These are phyloP conservation scores for Trichoderma asperelloides DNA, from an alignment of 495 filamentous ascomycete species.

Conservation along the genomic window DNA sequence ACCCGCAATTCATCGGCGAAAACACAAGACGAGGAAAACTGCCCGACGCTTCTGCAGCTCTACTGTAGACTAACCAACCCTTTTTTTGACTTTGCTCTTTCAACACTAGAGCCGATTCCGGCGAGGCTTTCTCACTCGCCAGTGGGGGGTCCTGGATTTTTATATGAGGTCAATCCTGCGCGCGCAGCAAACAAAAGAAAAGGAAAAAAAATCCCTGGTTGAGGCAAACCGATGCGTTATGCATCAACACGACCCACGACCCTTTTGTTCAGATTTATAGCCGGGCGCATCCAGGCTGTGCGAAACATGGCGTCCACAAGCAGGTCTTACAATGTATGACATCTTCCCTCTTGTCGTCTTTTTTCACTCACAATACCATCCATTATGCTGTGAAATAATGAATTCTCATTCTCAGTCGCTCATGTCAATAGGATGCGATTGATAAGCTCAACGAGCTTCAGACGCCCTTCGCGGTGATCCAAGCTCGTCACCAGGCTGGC, in stretches of 20 bases:
- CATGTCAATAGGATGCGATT: conserved; percentile 58
- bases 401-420: too few relatives aligned
- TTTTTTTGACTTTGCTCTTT: background rate
- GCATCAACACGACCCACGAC: background rate
- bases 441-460: conserved; percentile 83
- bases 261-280: background rate
- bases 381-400: background rate
- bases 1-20: background rate
- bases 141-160: background rate
- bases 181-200: background rate
- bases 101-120: background rate
- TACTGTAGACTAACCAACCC: background rate
- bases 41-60: background rate
- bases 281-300: background rate
- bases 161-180: background rate
- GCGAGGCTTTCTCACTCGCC: background rate
- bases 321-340: conserved; percentile 19
- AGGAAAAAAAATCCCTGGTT: background rate
- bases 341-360: background rate
- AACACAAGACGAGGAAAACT: background rate
- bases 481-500: conserved; percentile 63
- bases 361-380: background rate
- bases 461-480: conserved; percentile 70
- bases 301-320: conserved; percentile 13
- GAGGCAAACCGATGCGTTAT: conserved; percentile 5